Evolutionary conservation across 1,139 yeast genomes (phyloP), one percentile per base, ranked within the genome.

Genomic region (Geotrichum bryndzae): DNA sequence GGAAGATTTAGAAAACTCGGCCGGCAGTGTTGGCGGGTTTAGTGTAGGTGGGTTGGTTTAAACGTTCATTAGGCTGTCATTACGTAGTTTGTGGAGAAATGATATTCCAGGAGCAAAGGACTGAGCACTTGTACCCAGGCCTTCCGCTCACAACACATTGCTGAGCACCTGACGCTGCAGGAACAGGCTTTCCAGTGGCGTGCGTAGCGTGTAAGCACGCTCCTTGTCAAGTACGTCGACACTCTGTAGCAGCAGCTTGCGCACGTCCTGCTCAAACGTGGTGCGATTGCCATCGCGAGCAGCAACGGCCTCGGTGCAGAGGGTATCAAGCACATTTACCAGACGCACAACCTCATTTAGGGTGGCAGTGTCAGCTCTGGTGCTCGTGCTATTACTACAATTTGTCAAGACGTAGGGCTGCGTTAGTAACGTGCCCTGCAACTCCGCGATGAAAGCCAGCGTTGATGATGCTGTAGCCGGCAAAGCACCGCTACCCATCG

Each of bases 241-340:
- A 10, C 65, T 64, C 59, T 70, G 72, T 51, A 67, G 57, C 31
- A 69, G 64, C 61, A 67, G 64, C 51, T 67, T 67, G 7, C 68
- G 60, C 1, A 63, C 63, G 51, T 70, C 70, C 48, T 62, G 65
- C 33, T 66, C 68, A 58, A 67, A 66, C 38, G 63, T 66, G 25
- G 61, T 53, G 13, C 63, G 63, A 53, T 61, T 27, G 25, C 48
- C 27, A 18, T 23, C 27, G 23, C 27, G 27, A 22, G 57, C 25
- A 13, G 46, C 46, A n/a, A 46, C 22, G 25, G 45, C 22, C 15
- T 56, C 45, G 7, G 29, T n/a, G 48, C 18, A 56, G 3, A 45
- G 48, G 15, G 54, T 15, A 13, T 33, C 53, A 38, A 56, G 29
- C 4, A 51, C 54, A 3, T 51, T 38, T 13, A 56, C 51, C 2